Base-by-base conservation (phyloP, 1,284 basidiomycete genomes). In the Gomphus sp. region DNA sequence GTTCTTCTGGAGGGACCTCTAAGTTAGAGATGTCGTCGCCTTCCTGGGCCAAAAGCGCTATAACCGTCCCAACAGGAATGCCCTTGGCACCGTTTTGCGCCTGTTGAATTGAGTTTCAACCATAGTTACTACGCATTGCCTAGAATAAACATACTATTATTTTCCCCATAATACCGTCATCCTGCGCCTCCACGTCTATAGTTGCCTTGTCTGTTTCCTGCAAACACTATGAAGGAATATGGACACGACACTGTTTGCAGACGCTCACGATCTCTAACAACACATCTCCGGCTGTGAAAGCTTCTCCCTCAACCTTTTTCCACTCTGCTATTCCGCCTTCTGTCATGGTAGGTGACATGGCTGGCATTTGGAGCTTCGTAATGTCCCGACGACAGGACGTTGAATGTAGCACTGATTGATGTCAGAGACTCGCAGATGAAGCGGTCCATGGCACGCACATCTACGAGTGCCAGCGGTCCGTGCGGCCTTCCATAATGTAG, bases 171-270 rank as follows among this genome's bases (percentile, higher is more conserved):
- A 98, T 74, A 64, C 96, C 96, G 66, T 98, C 95, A 47, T 98
- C 95, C 71, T 93, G 93, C 5, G 96, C 94, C 74, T 99, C 96
- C n/a, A 99, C 95, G 68, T 99, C 96, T 68, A 99, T 98, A 1
- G 94, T 97, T 12, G 96, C 96, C 76, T 98, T 98, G 81, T 98
- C 96, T 43, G 95, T 98, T 81, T 98, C 96, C 94, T 97, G 70
- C 37, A 59, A 53, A 34, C 39, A 41, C 12, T n/a, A 9, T 25
- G n/a, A 1, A 49, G 28, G 28, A 31, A 31, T 31, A 62, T 56
- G 56, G 41, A 59, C 22, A 44, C 33, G 50, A 50, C 56, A 61
- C 28, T 31, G 59, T 10, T 47, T 47, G 45, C 8, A 36, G 22
- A 16, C 28, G 81, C 90, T 68, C 67, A 95, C 94, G 67, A 98